These are phyloP conservation scores for Hypomontagnella submonticulosa DNA, from an alignment of 495 filamentous ascomycete species.

Conservation along the genomic window DNA sequence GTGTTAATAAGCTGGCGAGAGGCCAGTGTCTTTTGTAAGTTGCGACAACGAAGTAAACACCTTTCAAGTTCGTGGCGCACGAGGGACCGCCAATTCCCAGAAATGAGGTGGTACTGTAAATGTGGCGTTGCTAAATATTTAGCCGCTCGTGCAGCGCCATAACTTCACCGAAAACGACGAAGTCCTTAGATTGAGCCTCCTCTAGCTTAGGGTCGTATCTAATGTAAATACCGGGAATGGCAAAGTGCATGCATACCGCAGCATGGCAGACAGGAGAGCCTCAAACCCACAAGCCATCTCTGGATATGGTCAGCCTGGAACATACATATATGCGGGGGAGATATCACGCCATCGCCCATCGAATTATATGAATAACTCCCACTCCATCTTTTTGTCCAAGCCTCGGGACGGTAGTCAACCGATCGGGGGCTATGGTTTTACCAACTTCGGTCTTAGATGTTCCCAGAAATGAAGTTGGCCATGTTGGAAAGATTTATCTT, in stretches of 20 bases:
- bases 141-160: conserved; percentile 4
- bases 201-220: conserved; percentile 4
- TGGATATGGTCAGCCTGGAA: conserved; percentile 17
- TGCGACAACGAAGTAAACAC: background rate
- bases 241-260: conserved; percentile 17
- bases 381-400: conserved; percentile 22
- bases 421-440: conserved; percentile 18
- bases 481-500: conserved; percentile 13
- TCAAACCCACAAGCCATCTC: conserved; percentile 1
- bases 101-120: background rate
- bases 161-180: conserved; percentile 29
- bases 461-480: conserved; percentile 5
- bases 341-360: conserved; percentile 26
- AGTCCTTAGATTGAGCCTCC: conserved; percentile 14
- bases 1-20: too few relatives aligned
- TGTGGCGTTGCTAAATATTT: too few relatives aligned
- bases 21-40: background rate
- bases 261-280: conserved; percentile 21
- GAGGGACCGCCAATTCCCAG: background rate
- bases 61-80: background rate
- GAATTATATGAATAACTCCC: conserved; percentile 21
- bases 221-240: conserved; percentile 11
- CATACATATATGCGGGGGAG: conserved; percentile 31
- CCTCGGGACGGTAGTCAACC: background rate
- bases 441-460: background rate